Conservation (phyloP, 1,284 basidiomycete genomes). For the Afroboletus lepidellus region DNA sequence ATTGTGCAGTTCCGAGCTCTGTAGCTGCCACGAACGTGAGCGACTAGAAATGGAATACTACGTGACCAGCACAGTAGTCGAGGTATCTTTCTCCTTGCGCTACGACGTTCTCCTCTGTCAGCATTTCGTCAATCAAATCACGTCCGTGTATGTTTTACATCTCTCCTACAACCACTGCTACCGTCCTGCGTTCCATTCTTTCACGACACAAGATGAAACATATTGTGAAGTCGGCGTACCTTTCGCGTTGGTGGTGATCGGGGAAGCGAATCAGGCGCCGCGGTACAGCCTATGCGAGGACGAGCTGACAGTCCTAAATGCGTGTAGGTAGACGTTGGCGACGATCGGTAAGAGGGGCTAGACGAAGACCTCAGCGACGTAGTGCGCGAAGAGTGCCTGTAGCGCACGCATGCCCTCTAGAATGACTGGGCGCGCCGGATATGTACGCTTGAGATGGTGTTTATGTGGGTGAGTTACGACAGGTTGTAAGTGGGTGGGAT, state of each 20-base stretch:
- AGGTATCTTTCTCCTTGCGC: neutral
- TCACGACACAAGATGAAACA: constrained; percentile 65
- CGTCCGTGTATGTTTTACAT: constrained; percentile 64
- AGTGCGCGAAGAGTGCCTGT: constrained; percentile 67
- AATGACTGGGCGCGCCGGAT: constrained; percentile 65
- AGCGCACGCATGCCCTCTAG: constrained; percentile 66
- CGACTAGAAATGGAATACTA: neutral
- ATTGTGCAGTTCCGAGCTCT: too few relatives aligned
- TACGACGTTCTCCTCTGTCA: neutral
- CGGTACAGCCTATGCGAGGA: constrained; percentile 35
- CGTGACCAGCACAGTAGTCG: neutral
- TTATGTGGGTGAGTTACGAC: constrained; percentile 54
- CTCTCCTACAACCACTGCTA: constrained; percentile 60
- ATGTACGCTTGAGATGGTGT: constrained; percentile 61
- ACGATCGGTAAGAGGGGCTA: constrained; percentile 65
- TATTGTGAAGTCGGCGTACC: constrained; percentile 67
- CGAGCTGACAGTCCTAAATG: constrained; percentile 54
- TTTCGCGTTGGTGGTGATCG: constrained; percentile 40
- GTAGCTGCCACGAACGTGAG: too few relatives aligned
- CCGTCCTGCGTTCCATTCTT: constrained; percentile 61
- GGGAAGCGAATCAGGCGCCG: neutral
- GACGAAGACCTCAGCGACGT: constrained; percentile 61
- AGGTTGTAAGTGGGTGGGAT: constrained; percentile 33
- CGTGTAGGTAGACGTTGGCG: constrained; percentile 57
- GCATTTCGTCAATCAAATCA: constrained; percentile 23